Percentiles rank a stretch among this genome's conserved stretches.
Evolutionary conservation across 768 basidiomycete species (phyloP).

Genomic region (Mycena pura): DNA sequence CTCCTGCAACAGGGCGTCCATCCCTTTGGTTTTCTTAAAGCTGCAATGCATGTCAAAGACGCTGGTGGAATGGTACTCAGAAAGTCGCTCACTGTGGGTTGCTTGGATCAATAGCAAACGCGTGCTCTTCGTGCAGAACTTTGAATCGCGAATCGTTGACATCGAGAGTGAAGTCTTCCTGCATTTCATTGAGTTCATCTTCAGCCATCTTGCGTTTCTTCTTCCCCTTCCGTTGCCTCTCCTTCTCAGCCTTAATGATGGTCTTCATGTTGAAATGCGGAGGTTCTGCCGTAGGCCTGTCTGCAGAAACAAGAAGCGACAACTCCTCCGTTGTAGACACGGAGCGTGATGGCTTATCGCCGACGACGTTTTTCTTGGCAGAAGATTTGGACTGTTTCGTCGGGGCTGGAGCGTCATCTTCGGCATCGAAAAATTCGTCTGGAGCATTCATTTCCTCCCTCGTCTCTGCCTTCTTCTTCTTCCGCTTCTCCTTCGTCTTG

Average conservation of each 20-base stretch:
- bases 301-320: slow-evolving; percentile 64
- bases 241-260: slow-evolving; percentile 86
- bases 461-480: slow-evolving; percentile 75
- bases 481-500: slow-evolving; percentile 89
- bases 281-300: slow-evolving; percentile 59
- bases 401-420: slow-evolving; percentile 27
- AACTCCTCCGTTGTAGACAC: slow-evolving; percentile 70
- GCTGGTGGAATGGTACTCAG: not conserved
- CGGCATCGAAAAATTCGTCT: slow-evolving; percentile 84
- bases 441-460: slow-evolving; percentile 34
- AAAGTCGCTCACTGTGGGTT: slow-evolving; percentile 82
- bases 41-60: slow-evolving; percentile 49
- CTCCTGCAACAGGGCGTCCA: slow-evolving; percentile 85
- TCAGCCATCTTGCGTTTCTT: slow-evolving; percentile 49
- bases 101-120: slow-evolving; percentile 94
- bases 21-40: slow-evolving; percentile 92
- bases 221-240: slow-evolving; percentile 50
- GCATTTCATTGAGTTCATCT: slow-evolving; percentile 67
- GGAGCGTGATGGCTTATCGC: slow-evolving; percentile 34
- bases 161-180: slow-evolving; percentile 84
- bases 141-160: slow-evolving; percentile 89
- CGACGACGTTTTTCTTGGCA: slow-evolving; percentile 24
- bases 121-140: slow-evolving; percentile 85
- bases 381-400: slow-evolving; percentile 32
- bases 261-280: slow-evolving; percentile 92